Percentiles rank a stretch among this genome's conserved stretches.
Conservation (phyloP, 2,329 filamentous ascomycete species). For the Pleoardoris graminearum region DNA sequence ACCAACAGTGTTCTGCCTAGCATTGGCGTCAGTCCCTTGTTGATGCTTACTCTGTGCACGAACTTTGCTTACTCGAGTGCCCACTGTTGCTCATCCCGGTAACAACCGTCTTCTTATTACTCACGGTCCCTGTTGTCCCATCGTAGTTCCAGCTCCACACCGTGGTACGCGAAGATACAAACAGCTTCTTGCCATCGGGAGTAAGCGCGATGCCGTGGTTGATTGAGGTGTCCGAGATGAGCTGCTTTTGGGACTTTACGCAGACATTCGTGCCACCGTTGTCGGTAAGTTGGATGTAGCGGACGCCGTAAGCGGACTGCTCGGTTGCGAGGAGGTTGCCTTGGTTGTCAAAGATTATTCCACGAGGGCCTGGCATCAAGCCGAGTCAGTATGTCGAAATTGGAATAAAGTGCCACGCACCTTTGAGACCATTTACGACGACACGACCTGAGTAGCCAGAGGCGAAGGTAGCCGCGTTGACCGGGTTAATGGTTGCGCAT, state of each 20-base stretch:
- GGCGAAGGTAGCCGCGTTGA: slow-evolving; percentile 20
- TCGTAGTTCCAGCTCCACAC: slow-evolving; percentile 29
- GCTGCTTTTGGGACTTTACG: slow-evolving; percentile 21
- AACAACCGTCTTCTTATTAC: slow-evolving; percentile 25
- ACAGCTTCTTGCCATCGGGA: slow-evolving; percentile 28
- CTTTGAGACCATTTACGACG: slow-evolving; percentile 22
- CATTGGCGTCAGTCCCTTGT: not conserved
- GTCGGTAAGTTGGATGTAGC: slow-evolving; percentile 25
- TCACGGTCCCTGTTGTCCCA: slow-evolving; percentile 23
- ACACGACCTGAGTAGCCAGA: slow-evolving; percentile 26
- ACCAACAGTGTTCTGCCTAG: slow-evolving; percentile 19
- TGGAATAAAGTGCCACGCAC: not conserved
- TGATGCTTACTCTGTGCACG: not conserved
- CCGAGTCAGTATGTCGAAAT: not conserved
- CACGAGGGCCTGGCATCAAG: slow-evolving; percentile 13
- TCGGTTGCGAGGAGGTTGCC: slow-evolving; percentile 26
- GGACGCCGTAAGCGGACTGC: slow-evolving; percentile 19
- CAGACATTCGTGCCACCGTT: slow-evolving; percentile 28
- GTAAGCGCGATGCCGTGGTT: slow-evolving; percentile 30
- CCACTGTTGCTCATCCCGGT: slow-evolving; percentile 25
- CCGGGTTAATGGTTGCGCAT: slow-evolving; percentile 25
- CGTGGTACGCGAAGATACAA: slow-evolving; percentile 21
- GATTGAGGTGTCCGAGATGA: slow-evolving; percentile 20
- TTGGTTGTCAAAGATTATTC: slow-evolving; percentile 22
- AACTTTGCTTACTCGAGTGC: slow-evolving; percentile 12